A percentile compares a stretch with the other conserved stretches of the same genome.
These are phyloP conservation scores for Bretschneidera sinensis DNA, from an alignment of 345 rosid genomes.

Conservation along the genomic window DNA sequence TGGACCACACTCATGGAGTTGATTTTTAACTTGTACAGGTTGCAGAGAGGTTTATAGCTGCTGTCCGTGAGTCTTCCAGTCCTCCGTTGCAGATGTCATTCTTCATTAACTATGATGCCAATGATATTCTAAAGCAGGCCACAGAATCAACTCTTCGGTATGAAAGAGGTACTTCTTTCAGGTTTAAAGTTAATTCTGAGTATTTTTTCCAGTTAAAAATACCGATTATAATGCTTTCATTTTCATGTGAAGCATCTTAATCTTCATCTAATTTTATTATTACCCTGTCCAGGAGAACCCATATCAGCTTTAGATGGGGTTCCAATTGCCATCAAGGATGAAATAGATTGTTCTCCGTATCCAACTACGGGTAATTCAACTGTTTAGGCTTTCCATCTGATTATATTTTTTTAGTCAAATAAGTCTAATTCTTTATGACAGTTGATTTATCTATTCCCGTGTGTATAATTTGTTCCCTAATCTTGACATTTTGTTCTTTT, in stretches of 20 bases:
- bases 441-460: background rate
- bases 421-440: background rate
- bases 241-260: background rate
- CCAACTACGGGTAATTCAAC: constrained; percentile 56
- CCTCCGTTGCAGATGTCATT: constrained; percentile 48
- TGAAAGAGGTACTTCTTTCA: constrained; percentile 34
- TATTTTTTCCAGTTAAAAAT: no score
- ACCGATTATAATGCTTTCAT: background rate
- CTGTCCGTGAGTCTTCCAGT: constrained; percentile 36
- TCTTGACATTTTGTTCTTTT: background rate
- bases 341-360: constrained; percentile 70
- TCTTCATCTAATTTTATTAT: background rate
- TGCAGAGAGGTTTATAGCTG: constrained; percentile 47
- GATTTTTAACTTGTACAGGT: constrained; percentile 32
- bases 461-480: background rate
- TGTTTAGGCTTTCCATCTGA: background rate
- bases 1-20: no score
- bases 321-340: constrained; percentile 70
- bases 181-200: background rate
- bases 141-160: constrained; percentile 49
- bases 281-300: constrained; percentile 41
- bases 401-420: background rate
- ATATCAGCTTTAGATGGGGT: constrained; percentile 68
- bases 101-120: constrained; percentile 41
- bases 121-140: constrained; percentile 59